Evolutionary conservation across 495 filamentous ascomycete species (phyloP).

Genomic region (Apodospora peruviana): DNA sequence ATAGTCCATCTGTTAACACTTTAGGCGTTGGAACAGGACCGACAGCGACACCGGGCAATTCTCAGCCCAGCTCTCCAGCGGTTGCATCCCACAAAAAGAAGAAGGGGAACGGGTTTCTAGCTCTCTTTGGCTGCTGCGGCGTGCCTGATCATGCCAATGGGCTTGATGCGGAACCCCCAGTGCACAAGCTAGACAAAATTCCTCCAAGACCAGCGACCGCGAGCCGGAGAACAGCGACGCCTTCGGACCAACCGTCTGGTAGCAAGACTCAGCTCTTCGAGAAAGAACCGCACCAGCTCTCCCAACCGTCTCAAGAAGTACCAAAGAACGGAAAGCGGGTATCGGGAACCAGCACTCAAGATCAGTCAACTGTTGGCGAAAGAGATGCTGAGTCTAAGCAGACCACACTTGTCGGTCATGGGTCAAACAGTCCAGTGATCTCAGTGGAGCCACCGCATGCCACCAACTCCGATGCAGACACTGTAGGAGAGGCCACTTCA

Average conservation of each 20-base stretch:
- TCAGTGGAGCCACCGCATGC: slow-evolving; percentile 38
- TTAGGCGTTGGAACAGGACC: slow-evolving; percentile 42
- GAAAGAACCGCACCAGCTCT: slow-evolving; percentile 33
- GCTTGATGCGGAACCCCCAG: slow-evolving; percentile 53
- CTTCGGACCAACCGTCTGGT: slow-evolving; percentile 50
- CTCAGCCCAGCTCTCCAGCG: slow-evolving; percentile 42
- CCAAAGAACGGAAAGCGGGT: slow-evolving; percentile 35
- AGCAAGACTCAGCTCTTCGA: slow-evolving; percentile 41
- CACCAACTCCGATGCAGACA: slow-evolving; percentile 14
- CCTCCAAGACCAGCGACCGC: slow-evolving; percentile 46
- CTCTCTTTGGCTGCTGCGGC: slow-evolving; percentile 77
- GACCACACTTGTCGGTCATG: slow-evolving; percentile 33
- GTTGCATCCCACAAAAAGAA: slow-evolving; percentile 47
- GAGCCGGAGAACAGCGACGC: slow-evolving; percentile 49
- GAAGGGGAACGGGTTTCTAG: slow-evolving; percentile 61
- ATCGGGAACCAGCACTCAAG: slow-evolving; percentile 38
- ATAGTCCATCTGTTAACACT: slow-evolving; percentile 55
- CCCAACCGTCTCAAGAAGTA: slow-evolving; percentile 23
- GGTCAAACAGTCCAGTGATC: slow-evolving; percentile 33
- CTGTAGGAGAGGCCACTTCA: slow-evolving; percentile 19
- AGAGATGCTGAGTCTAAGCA: slow-evolving; percentile 43
- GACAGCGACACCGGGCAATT: slow-evolving; percentile 38
- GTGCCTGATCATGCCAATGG: slow-evolving; percentile 58
- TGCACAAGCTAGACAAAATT: slow-evolving; percentile 61
- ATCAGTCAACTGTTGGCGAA: slow-evolving; percentile 37